Percentiles rank a stretch among this genome's conserved stretches.
Conservation (phyloP, 2,329 filamentous ascomycete genomes). For the Cytospora leucostoma region DNA sequence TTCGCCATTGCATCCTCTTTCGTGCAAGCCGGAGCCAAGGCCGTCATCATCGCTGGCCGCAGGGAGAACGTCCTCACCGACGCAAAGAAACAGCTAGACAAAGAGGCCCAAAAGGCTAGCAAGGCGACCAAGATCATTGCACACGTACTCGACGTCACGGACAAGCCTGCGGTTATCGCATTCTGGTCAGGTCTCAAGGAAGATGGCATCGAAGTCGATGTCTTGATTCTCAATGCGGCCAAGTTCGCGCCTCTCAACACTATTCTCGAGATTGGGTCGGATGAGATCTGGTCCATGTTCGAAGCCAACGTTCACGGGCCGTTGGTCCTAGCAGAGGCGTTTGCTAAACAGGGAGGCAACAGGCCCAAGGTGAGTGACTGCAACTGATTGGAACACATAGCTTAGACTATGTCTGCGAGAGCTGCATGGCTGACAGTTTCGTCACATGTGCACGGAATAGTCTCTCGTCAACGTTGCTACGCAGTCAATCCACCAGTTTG, state of each 20-base stretch:
- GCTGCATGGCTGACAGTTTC: neutral
- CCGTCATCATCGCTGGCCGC: conserved; percentile 25
- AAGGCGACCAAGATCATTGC: conserved; percentile 15
- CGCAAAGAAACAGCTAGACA: conserved; percentile 7
- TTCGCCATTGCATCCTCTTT: conserved; percentile 22
- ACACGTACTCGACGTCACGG: conserved; percentile 21
- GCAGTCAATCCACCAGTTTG: conserved; percentile 26
- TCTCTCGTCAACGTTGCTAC: conserved; percentile 21
- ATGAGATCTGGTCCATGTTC: conserved; percentile 27
- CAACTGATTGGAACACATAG: too few species aligned
- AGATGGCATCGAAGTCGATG: conserved; percentile 16
- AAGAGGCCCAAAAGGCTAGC: conserved; percentile 1
- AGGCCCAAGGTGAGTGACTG: neutral
- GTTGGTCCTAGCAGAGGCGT: conserved; percentile 25
- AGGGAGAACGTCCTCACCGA: conserved; percentile 15
- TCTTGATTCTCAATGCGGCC: conserved; percentile 18
- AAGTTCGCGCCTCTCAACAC: conserved; percentile 12
- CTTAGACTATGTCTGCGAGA: neutral
- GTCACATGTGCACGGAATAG: neutral
- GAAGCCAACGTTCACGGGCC: conserved; percentile 30
- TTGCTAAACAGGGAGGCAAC: conserved; percentile 28
- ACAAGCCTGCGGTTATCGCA: conserved; percentile 10
- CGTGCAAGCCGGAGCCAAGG: conserved; percentile 12
- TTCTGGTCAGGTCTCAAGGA: conserved; percentile 22
- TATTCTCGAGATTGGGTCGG: conserved; percentile 26